Base-by-base conservation (phyloP, 2,329 filamentous ascomycete species). In the Curvularia sp. region DNA sequence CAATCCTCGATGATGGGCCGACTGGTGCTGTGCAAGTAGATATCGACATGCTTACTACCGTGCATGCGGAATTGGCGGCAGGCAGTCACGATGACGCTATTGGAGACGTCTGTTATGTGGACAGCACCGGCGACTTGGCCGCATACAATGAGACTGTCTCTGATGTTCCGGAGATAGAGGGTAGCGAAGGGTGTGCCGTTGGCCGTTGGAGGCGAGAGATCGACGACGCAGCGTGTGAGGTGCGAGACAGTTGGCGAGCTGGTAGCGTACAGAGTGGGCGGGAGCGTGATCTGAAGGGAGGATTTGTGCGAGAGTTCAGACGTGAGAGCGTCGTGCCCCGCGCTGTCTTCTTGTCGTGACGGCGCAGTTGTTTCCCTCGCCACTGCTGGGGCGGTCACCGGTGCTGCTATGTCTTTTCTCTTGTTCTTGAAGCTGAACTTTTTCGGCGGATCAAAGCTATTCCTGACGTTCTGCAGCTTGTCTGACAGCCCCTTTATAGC, bases 1-100 rank as follows among this genome's bases (percentile, higher is more conserved):
- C 94, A 98, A 65, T 95, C 89, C 77, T 99, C 95, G 63, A 99
- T 96, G 67, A 99, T 97, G 0, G 95, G 95, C 61, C 93, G 87
- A 69, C 91, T 95, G 1, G 83, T 82, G 72, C 91, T 93, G 64
- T 89, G 85, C 57, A 99, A 81, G 74, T 98, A 98, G 10, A 99
- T 83, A 65, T 92, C 87, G 34, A 96, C 90, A 60, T 93, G 85
- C 43, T 80, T 82, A 72, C 92, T 96, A 65, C 94, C 90, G 74
- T 99, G 95, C 81, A 99, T 94, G 21, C 95, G 86, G 69, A 97
- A 92, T 77, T 99, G 95, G n/a, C 90, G 85, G 51, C 91, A 90
- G 7, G 64, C 41, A 6, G 86, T 83, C 2, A 97, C 87, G 0
- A 97, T 87, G n/a, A 92, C 85, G 62, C 88, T 91, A 68, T 92